A percentile compares a stretch with the other conserved stretches of the same genome.
Conservation (phyloP, 2,329 filamentous ascomycete genomes). For the Diaporthe helianthi region DNA sequence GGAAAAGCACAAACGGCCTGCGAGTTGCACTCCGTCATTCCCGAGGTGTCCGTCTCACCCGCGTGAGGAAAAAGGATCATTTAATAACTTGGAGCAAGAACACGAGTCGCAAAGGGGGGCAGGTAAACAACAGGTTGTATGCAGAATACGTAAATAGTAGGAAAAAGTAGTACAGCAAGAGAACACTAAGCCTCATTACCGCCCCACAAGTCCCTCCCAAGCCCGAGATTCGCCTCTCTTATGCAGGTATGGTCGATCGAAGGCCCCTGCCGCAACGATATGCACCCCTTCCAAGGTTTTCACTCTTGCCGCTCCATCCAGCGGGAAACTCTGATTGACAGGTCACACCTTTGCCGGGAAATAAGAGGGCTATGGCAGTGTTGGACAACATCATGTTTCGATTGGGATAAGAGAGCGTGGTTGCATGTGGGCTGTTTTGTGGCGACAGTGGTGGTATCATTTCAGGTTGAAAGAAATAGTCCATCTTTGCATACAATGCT, state of each 20-base stretch:
- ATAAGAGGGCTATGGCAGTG: background rate
- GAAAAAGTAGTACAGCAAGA: background rate
- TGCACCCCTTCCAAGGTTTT: background rate
- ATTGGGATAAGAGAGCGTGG: background rate
- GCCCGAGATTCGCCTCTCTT: conserved; percentile 13
- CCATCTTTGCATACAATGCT: conserved; percentile 32
- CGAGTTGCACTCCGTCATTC: background rate
- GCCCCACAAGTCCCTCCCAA: background rate
- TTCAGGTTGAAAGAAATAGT: conserved; percentile 12
- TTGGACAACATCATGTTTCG: background rate
- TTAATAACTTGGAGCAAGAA: background rate
- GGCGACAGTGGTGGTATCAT: conserved; percentile 10
- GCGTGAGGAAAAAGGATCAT: background rate
- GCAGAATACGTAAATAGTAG: background rate
- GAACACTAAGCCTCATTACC: background rate
- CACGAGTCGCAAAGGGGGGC: background rate
- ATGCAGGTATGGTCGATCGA: conserved; percentile 3
- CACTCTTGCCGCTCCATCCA: background rate
- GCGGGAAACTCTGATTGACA: background rate
- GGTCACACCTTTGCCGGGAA: background rate
- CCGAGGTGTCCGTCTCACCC: background rate
- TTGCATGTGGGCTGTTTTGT: background rate
- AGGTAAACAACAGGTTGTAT: background rate
- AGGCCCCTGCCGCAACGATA: background rate
- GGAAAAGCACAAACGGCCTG: background rate